These are phyloP conservation scores for Penicillium sp. DNA, from an alignment of 2,329 filamentous ascomycete genomes.

Conservation along the genomic window DNA sequence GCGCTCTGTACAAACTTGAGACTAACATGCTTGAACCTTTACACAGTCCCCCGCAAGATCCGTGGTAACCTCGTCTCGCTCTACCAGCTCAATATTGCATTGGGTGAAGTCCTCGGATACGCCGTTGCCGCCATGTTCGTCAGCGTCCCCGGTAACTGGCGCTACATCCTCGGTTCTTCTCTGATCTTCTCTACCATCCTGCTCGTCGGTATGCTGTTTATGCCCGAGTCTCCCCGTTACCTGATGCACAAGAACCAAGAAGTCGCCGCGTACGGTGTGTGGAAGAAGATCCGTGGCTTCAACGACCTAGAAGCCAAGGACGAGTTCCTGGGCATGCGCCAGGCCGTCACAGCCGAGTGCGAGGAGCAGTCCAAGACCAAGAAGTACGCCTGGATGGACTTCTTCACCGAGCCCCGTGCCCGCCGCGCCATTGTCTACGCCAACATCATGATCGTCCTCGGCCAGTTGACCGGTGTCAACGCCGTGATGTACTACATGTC, in stretches of 20 bases:
- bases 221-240: conserved; percentile 72
- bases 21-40: conserved; percentile 44
- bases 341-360: conserved; percentile 65
- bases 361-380: conserved; percentile 59
- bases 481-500: conserved; percentile 77
- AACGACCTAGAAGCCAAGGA: conserved; percentile 63
- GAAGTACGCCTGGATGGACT: conserved; percentile 73
- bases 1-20: background rate
- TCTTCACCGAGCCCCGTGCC: conserved; percentile 72
- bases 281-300: conserved; percentile 73
- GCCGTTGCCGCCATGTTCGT: conserved; percentile 76
- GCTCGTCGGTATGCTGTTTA: conserved; percentile 70
- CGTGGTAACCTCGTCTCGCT: conserved; percentile 75
- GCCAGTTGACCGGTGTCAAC: conserved; percentile 74
- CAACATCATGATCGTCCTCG: conserved; percentile 72
- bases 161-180: conserved; percentile 75
- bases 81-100: conserved; percentile 77
- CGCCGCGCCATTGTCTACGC: conserved; percentile 70
- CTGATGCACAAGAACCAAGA: conserved; percentile 70
- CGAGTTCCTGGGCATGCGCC: conserved; percentile 75
- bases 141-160: conserved; percentile 72
- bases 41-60: conserved; percentile 64
- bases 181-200: conserved; percentile 72
- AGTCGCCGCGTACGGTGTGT: conserved; percentile 69
- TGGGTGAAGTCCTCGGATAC: conserved; percentile 76